Evolutionary conservation across 768 basidiomycete species (phyloP).

Genomic region (Jaapia argillacea): DNA sequence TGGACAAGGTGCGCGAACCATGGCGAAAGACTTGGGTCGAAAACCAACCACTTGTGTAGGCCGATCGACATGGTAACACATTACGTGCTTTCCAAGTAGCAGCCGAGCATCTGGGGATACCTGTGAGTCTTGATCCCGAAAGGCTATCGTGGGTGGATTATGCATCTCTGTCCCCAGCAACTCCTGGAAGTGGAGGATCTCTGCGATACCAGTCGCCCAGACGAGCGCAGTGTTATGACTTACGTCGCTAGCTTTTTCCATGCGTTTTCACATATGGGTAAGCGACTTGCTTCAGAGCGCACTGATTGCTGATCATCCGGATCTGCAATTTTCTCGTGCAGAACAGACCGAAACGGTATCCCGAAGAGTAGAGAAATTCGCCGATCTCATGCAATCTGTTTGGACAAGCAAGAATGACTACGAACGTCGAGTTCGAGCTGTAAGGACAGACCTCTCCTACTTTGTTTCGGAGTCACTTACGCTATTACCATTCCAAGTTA

Average conservation of each 20-base stretch:
- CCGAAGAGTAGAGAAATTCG: slow-evolving; percentile 90
- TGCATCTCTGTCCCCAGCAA: slow-evolving; percentile 42
- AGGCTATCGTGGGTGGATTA: no score
- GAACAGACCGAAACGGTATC: slow-evolving; percentile 95
- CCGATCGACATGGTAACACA: slow-evolving; percentile 76
- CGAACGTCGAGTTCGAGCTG: slow-evolving; percentile 71
- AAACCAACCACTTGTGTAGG: slow-evolving; percentile 25
- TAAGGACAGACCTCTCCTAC: no score
- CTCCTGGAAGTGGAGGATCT: slow-evolving; percentile 94
- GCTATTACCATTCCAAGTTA: slow-evolving; percentile 36
- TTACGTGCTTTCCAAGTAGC: slow-evolving; percentile 82
- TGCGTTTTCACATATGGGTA: slow-evolving; percentile 95
- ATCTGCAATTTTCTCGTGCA: slow-evolving; percentile 18
- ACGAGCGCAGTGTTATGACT: slow-evolving; percentile 97
- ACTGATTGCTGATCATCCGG: neutral
- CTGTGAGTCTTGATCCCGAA: slow-evolving; percentile 39
- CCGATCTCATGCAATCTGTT: slow-evolving; percentile 88
- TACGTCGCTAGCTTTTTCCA: slow-evolving; percentile 98
- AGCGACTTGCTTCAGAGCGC: slow-evolving; percentile 14
- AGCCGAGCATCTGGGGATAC: slow-evolving; percentile 81
- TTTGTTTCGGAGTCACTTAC: neutral
- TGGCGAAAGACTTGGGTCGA: neutral
- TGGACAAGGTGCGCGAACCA: slow-evolving; percentile 55
- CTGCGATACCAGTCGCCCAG: slow-evolving; percentile 78
- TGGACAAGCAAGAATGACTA: slow-evolving; percentile 89